Percentiles rank a stretch among this genome's conserved stretches.
These are phyloP conservation scores for Acacia confusa DNA, from an alignment of 306 rosid species.

Conservation along the genomic window DNA sequence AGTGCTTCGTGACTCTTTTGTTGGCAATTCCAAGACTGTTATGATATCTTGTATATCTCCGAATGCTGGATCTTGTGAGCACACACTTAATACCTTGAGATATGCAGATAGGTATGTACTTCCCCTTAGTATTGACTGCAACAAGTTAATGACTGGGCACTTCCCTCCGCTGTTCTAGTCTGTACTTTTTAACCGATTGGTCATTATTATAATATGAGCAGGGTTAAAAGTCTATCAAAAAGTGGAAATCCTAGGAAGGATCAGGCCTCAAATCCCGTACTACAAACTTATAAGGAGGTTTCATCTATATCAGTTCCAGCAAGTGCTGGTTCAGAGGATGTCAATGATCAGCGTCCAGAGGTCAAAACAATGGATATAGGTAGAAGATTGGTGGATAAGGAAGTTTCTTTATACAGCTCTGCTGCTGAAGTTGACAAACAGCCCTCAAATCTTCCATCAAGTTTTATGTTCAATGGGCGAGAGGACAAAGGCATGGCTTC, in stretches of 20 bases:
- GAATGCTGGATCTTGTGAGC: constrained; percentile 98
- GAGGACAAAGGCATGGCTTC: constrained; percentile 67
- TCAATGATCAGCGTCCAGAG: constrained; percentile 68
- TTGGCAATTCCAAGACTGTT: constrained; percentile 95
- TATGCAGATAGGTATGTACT: constrained; percentile 85
- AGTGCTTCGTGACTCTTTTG: constrained; percentile 98
- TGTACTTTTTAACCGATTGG: constrained; percentile 28
- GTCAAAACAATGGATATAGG: constrained; percentile 61
- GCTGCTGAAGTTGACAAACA: constrained; percentile 61
- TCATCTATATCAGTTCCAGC: constrained; percentile 52
- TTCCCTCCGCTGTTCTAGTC: neutral
- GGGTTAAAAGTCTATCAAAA: constrained; percentile 97
- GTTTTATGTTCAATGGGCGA: constrained; percentile 52
- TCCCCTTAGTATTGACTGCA: constrained; percentile 4
- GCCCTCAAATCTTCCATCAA: constrained; percentile 48
- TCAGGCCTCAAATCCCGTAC: constrained; percentile 53
- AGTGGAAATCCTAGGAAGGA: constrained; percentile 92
- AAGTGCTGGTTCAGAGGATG: constrained; percentile 56
- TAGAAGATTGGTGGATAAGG: constrained; percentile 69
- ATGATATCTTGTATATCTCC: constrained; percentile 99
- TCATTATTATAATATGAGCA: constrained; percentile 40
- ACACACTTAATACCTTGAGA: constrained; percentile 92
- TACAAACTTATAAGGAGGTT: constrained; percentile 62
- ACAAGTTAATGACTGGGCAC: constrained; percentile 3
- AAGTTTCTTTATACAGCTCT: constrained; percentile 52